Evolutionary conservation across 1,284 basidiomycete species (phyloP), one percentile per base, ranked within the genome.

Genomic region (Malassezia obtusa): DNA sequence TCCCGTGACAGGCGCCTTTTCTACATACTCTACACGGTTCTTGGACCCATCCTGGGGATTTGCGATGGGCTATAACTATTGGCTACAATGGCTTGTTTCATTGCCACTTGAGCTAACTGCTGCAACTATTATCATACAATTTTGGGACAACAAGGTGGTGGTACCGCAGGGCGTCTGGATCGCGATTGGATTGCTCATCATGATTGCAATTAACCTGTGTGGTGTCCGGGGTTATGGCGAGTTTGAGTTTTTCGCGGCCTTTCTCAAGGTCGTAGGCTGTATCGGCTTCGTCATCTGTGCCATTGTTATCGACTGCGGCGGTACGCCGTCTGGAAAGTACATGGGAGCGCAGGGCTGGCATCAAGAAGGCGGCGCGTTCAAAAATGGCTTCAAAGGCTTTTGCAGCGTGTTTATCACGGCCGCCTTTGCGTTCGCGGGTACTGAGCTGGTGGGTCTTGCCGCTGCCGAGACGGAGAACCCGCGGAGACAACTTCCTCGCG

Each of bases 401-500:
- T 59, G 45, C 41, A 62, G 51, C 31, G 52, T 64, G 36, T 66
- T 66, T 45, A 60, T 59, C 22, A 59, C 60, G 1, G 64, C 64
- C 21, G 58, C 60, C 17, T 65, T 66, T 44, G 59, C 58, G 31
- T 65, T 64, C 39, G 44, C 57, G 19, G 60, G 72, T 30, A 71
- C 60, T 6, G 53, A 66, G 51, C 57, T 88, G 82, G 32, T 85
- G 80, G 83, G 83, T 84, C 53, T 81, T 77, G 55, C 81, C 77
- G 66, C 79, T 78, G 58, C 85, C 81, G 49, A 84, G 78, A 77
- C 77, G 2, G 70, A 72, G 47, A 75, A 78, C 67, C 76, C 77
- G 11, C 62, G 76, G 50, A 75, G 71, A 60, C 68, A 73, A 24
- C 66, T 79, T 46, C 77, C 77, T 5, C 66, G 64, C 24, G 78